Evolutionary conservation across 441 rosid species (phyloP).

Genomic region (Aleurites moluccanus): DNA sequence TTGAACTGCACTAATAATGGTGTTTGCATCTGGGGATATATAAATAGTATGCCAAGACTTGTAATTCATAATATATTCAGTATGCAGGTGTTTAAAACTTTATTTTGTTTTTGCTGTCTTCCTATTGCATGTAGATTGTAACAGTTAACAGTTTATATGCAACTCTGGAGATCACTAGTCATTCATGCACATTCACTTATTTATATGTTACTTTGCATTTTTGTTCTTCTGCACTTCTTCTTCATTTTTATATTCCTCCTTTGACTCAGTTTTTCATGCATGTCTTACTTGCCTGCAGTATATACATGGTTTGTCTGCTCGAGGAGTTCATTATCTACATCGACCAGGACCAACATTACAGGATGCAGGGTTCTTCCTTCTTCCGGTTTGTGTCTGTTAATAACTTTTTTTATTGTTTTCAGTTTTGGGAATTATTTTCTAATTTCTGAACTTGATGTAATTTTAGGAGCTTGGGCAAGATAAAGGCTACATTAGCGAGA

Average conservation of each 20-base stretch:
- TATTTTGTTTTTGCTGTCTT: too few species aligned
- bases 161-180: background rate
- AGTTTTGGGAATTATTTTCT: background rate
- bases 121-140: too few species aligned
- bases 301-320: constrained; percentile 93
- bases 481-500: constrained; percentile 91
- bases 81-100: too few species aligned
- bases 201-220: too few species aligned
- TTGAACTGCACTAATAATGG: too few species aligned
- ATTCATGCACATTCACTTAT: background rate
- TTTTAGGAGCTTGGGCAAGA: constrained; percentile 95
- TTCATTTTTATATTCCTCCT: background rate
- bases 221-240: too few species aligned
- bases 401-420: background rate
- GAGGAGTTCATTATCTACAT: constrained; percentile 95
- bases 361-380: constrained; percentile 84
- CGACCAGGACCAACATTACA: constrained; percentile 83
- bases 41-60: too few species aligned
- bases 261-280: background rate
- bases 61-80: too few species aligned
- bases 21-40: too few species aligned
- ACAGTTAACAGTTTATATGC: background rate
- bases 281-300: constrained; percentile 60
- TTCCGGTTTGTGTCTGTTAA: constrained; percentile 62
- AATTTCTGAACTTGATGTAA: constrained; percentile 19